Conservation (phyloP, 2,329 filamentous ascomycete genomes). For the Penicillium glabrum region DNA sequence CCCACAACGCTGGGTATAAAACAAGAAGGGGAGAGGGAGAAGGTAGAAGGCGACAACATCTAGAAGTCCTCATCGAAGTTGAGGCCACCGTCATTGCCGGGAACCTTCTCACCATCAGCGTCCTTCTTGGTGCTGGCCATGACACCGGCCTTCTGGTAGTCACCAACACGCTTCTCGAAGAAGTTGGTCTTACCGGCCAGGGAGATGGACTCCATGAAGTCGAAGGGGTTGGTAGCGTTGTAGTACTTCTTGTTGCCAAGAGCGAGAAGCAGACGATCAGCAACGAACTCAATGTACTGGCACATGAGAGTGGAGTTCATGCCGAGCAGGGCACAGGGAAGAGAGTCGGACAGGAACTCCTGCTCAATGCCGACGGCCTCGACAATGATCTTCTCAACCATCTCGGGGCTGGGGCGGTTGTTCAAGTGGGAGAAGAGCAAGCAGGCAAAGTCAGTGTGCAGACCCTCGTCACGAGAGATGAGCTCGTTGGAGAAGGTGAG, state of each 20-base stretch:
- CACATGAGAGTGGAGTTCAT: slow-evolving; percentile 99
- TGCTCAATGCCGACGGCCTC: slow-evolving; percentile 95
- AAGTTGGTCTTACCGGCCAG: slow-evolving; percentile 99
- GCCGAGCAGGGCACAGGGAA: slow-evolving; percentile 88
- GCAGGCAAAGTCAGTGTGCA: slow-evolving; percentile 99
- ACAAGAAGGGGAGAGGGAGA: slow-evolving; percentile 14
- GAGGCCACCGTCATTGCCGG: slow-evolving; percentile 66
- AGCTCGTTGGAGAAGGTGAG: slow-evolving; percentile 99
- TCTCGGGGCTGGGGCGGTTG: slow-evolving; percentile 78
- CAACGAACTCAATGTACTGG: slow-evolving; percentile 99
- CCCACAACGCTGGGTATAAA: slow-evolving; percentile 22
- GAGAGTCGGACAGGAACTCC: slow-evolving; percentile 94
- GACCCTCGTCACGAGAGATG: slow-evolving; percentile 98
- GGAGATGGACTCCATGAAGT: slow-evolving; percentile 99
- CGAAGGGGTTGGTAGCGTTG: slow-evolving; percentile 92
- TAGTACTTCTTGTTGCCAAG: slow-evolving; percentile 95
- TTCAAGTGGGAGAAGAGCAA: slow-evolving; percentile 96
- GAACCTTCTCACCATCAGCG: slow-evolving; percentile 46
- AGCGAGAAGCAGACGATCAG: slow-evolving; percentile 87
- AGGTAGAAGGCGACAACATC: slow-evolving; percentile 32
- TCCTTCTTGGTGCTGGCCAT: slow-evolving; percentile 86
- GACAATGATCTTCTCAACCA: slow-evolving; percentile 83
- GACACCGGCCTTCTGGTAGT: slow-evolving; percentile 99
- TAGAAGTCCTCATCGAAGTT: slow-evolving; percentile 97
- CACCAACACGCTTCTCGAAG: slow-evolving; percentile 99